Evolutionary conservation across 2,329 filamentous ascomycete species (phyloP).

Genomic region (Pseudocercospora fijiensis): DNA sequence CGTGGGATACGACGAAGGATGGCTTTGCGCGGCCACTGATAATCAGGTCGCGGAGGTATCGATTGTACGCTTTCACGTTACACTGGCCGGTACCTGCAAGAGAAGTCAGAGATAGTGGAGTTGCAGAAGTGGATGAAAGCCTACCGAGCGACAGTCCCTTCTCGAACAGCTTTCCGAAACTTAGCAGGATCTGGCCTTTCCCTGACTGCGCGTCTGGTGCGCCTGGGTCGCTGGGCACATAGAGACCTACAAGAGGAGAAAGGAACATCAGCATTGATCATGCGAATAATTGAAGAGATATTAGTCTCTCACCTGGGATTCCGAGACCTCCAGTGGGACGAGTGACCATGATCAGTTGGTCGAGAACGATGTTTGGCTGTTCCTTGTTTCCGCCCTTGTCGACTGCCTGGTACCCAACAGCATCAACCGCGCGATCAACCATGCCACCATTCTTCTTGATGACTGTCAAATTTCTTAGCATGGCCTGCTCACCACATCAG

Average conservation of each 20-base stretch:
- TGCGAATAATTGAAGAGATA: not conserved
- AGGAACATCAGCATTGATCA: not conserved
- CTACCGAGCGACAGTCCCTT: conserved; percentile 63
- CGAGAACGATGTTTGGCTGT: conserved; percentile 62
- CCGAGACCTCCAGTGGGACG: conserved; percentile 61
- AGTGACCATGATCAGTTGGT: conserved; percentile 64
- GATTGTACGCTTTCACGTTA: conserved; percentile 68
- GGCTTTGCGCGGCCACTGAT: conserved; percentile 64
- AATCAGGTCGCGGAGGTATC: conserved; percentile 65
- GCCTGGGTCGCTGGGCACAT: conserved; percentile 57
- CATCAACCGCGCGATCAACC: conserved; percentile 60
- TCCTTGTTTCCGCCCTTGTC: conserved; percentile 57
- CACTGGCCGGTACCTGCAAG: conserved; percentile 57
- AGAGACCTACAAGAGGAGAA: conserved; percentile 26
- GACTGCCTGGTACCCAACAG: conserved; percentile 65
- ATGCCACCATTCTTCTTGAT: conserved; percentile 20
- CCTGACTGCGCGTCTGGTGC: conserved; percentile 60
- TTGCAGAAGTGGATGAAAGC: not conserved
- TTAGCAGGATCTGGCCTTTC: conserved; percentile 64
- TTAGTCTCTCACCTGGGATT: conserved; percentile 50
- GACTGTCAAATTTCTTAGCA: conserved; percentile 9
- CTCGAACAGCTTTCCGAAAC: conserved; percentile 67
- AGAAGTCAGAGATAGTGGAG: not conserved
- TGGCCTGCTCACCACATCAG: not conserved
- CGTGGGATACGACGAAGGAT: conserved; percentile 65